Percentiles rank a stretch among this genome's conserved stretches.
Conservation (phyloP, 2,329 filamentous ascomycete species). For the Pseudogymnoascus sp. region DNA sequence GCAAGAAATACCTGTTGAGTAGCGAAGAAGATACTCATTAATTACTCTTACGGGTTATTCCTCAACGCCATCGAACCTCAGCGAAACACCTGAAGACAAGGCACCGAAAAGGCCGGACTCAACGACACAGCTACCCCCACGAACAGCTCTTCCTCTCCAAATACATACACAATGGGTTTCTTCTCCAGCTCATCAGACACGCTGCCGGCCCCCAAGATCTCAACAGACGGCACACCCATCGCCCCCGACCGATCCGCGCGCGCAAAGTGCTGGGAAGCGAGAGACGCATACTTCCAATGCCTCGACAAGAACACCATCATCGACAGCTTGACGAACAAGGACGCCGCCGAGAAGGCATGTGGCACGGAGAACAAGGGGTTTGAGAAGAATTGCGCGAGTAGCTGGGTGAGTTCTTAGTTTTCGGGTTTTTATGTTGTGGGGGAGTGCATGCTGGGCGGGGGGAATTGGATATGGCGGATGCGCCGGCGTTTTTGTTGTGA, state of each 20-base stretch:
- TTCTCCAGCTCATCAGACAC: constrained; percentile 31
- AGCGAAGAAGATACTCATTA: too few species aligned
- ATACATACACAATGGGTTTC: constrained; percentile 40
- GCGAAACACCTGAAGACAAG: neutral
- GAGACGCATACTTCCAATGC: constrained; percentile 82
- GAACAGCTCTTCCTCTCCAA: neutral
- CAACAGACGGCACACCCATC: constrained; percentile 54
- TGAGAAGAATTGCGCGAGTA: constrained; percentile 75
- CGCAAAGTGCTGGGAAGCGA: constrained; percentile 77
- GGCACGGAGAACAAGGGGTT: constrained; percentile 55
- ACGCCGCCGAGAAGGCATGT: constrained; percentile 50
- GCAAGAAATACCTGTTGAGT: too few species aligned
- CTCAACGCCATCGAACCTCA: neutral
- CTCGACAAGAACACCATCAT: constrained; percentile 75
- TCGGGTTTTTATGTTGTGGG: constrained; percentile 10
- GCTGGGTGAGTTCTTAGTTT: constrained; percentile 62
- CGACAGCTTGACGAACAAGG: constrained; percentile 56
- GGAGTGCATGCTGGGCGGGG: neutral
- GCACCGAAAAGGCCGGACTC: neutral
- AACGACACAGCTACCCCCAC: neutral
- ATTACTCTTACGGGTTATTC: too few species aligned
- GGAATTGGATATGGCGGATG: neutral
- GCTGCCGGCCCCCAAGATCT: constrained; percentile 35
- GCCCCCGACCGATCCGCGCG: constrained; percentile 82
- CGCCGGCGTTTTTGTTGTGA: neutral